Evolutionary conservation across 2,329 filamentous ascomycete genomes (phyloP), one percentile per base, ranked within the genome.

Genomic region (Alternaria gansuensis): DNA sequence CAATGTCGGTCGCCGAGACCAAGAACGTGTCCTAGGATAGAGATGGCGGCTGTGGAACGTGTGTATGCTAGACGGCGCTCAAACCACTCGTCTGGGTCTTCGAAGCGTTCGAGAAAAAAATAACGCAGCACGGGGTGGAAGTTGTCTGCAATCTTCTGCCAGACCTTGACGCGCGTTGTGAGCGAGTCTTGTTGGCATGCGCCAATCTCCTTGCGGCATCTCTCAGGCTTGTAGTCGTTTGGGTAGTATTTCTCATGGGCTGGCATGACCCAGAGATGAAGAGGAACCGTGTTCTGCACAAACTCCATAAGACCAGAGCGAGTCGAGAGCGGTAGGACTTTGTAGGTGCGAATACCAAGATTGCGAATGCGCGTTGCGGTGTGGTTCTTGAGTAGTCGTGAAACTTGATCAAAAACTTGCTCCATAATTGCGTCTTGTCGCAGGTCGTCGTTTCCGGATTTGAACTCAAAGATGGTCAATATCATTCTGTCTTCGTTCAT

Each of bases 341-440:
- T 97, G 84, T 99, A 99, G 0, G 95, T 98, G 57, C 96, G 86
- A 72, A 99, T 96, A 8, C 90, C 91, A 10, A 99, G 83, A 64
- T 91, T 91, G 5, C 95, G 89, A 73, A 97, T 93, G 37, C 93
- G 90, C 2, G 95, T 97, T 11, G 89, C 86, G 54, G 92, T 89
- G 76, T 98, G 93, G 48, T 91, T 89, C 74, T 91, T 91, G 26
- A 99, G 82, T 23, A 99, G 86, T 51, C 91, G 91, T 57, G 93
- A 98, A 23, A 97, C 95, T 78, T 96, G 93, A 58, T 93, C 92
- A 75, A 99, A 99, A 1, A 99, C 95, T 78, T 99, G 95, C 78
- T 99, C 96, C 96, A 99, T 99, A 82, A 88, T 99, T 43, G 94
- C 92, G 72, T 99, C 95, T 80, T 99, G 95, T 8, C 96, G 90